phyloP scores from a whole-genome alignment of 495 filamentous ascomycete species.

The Podospora didyma region DNA sequence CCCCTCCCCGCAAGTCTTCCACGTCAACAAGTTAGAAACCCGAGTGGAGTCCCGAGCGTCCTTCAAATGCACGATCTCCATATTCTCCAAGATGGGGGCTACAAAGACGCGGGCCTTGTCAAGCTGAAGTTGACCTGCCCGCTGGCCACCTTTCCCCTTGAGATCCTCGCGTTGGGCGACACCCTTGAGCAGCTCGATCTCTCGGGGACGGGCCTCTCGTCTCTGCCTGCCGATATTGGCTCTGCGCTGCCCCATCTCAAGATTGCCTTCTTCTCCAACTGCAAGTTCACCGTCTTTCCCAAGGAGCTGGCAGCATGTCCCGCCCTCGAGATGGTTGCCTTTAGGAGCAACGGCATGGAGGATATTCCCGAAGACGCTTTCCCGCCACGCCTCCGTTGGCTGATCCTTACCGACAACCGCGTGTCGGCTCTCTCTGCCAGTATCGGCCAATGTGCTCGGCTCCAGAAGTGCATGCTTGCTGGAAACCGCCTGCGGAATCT shows the following conservation, averaged over 20 bases:
- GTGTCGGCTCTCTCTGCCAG: constrained; percentile 32
- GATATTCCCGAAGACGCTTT: constrained; percentile 37
- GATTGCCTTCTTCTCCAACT: constrained; percentile 40
- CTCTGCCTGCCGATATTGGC: constrained; percentile 34
- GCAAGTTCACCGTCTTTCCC: constrained; percentile 42
- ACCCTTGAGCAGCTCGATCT: constrained; percentile 44
- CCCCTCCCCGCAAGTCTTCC: too few relatives aligned
- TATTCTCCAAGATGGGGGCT: constrained; percentile 23
- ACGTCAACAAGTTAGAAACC: too few relatives aligned
- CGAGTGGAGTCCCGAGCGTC: not conserved
- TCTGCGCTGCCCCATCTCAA: constrained; percentile 37
- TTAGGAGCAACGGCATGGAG: constrained; percentile 42
- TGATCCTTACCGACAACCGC: constrained; percentile 43
- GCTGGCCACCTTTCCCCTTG: constrained; percentile 33
- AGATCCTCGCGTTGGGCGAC: constrained; percentile 35
- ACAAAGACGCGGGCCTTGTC: constrained; percentile 23
- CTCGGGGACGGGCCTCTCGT: constrained; percentile 38
- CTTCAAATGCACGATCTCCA: constrained; percentile 26
- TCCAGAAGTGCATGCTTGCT: constrained; percentile 43
- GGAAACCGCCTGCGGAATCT: constrained; percentile 34
- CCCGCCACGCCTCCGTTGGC: constrained; percentile 36
- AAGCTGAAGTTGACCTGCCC: constrained; percentile 35
- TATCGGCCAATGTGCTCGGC: constrained; percentile 33
- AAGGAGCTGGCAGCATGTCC: constrained; percentile 35
- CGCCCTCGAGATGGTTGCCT: constrained; percentile 41